Base-by-base conservation (phyloP, 768 basidiomycete genomes). In the Auricularia sp. region DNA sequence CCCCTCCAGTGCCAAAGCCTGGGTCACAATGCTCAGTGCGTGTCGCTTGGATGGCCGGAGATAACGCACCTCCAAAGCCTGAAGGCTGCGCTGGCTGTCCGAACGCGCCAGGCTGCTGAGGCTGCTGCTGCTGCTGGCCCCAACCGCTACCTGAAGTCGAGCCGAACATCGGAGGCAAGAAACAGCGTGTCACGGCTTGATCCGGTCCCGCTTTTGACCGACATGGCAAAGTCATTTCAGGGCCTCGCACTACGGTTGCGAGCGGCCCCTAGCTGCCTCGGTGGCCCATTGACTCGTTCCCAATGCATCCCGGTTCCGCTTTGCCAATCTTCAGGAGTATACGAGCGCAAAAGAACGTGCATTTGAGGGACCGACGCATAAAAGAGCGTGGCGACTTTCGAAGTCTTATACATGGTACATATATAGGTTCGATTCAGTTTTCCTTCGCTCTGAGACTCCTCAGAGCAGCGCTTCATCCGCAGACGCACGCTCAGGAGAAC, bases 81-180 rank as follows among this genome's bases (percentile, higher is more conserved):
- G 24, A 14, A 6, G 14, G 56, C 56, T 59, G 56, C 56, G 56
- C 56, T 14, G 56, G 56, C 34, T 59, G 56, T 7, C 56, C 77
- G 73, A 85, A 84, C 65, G 80, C 78, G 70, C 82, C 83, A 83
- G 65, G 21, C 29, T 51, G 63, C 54, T 33, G 35, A 68, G 80
- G 81, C 1, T 81, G 82, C 69, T 82, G 82, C 71, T 83, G 87
- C 68, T 83, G 86, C 64, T 70, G 69, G 56, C 29, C 56, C 56
- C 56, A 59, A 29, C 47, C 47, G 47, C 47, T 51, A 5, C 47
- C 47, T 13, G 47, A 16, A 18, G 14, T 51, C 6, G 47, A 18
- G 18, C 47, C 47, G 47, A 51, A 51, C 47, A 51, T 51, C 18
- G 47, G 18, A 51, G 21, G 47, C 18, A 51, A 51, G 47, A 16